These are phyloP conservation scores for Kernera saxatilis DNA, from an alignment of 345 rosid species.

Conservation along the genomic window DNA sequence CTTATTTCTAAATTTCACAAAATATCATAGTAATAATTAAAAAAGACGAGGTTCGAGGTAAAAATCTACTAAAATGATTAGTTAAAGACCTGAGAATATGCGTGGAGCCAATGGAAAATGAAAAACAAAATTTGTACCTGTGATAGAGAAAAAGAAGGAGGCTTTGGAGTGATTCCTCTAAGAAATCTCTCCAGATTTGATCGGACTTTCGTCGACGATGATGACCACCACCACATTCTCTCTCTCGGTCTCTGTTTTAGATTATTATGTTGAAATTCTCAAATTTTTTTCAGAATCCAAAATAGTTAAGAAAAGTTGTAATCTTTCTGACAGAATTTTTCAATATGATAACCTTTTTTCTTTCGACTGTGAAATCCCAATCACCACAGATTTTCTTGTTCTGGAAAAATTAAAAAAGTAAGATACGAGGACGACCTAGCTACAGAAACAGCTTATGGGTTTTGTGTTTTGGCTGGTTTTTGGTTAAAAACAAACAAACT, in stretches of 20 bases:
- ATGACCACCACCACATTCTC: slow-evolving; percentile 27
- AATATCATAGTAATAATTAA: neutral
- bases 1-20: neutral
- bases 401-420: neutral
- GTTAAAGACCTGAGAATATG: neutral
- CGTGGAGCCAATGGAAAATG: neutral
- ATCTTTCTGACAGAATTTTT: neutral
- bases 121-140: slow-evolving; percentile 29
- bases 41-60: neutral
- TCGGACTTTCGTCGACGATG: slow-evolving; percentile 2
- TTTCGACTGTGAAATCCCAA: neutral
- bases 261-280: neutral
- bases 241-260: neutral
- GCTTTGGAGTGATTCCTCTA: slow-evolving; percentile 43
- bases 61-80: neutral
- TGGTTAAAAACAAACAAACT: neutral
- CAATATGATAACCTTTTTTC: neutral
- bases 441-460: neutral
- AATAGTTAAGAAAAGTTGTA: neutral
- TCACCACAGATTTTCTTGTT: neutral
- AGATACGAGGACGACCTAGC: neutral
- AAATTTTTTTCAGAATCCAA: neutral
- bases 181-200: slow-evolving; percentile 48
- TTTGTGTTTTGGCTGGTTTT: neutral
- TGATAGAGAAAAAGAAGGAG: slow-evolving; percentile 39